A percentile compares a stretch with the other conserved stretches of the same genome.
phyloP scores from a whole-genome alignment of 2,329 filamentous ascomycete species.

The Colletotrichum sp. region DNA sequence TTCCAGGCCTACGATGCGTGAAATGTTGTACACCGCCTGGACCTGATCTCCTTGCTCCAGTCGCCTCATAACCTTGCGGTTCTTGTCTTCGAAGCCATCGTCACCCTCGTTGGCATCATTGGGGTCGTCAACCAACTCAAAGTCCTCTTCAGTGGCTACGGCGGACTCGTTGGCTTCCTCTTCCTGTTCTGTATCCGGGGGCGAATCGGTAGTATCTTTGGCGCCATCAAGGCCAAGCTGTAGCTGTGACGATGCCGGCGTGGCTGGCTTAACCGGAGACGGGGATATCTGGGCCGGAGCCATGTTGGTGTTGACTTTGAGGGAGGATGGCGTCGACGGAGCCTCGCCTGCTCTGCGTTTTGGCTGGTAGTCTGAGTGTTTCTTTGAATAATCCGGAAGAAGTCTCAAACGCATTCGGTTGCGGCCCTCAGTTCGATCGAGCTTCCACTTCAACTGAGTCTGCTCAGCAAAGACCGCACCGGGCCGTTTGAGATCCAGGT shows the following conservation, averaged over 20 bases:
- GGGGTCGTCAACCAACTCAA: conserved; percentile 93
- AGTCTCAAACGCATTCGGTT: conserved; percentile 93
- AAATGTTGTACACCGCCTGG: conserved; percentile 93
- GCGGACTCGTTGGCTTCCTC: conserved; percentile 29
- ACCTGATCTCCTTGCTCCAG: conserved; percentile 90
- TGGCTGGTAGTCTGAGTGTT: conserved; percentile 79
- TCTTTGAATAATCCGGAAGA: conserved; percentile 74
- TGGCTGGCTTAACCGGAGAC: conserved; percentile 25
- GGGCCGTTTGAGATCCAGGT: conserved; percentile 77
- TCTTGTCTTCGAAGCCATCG: conserved; percentile 92
- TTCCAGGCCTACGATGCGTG: conserved; percentile 90
- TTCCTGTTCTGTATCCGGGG: conserved; percentile 28
- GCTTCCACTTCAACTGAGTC: conserved; percentile 77
- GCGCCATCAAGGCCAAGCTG: conserved; percentile 20
- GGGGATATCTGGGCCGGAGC: conserved; percentile 5
- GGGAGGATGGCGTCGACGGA: conserved; percentile 3
- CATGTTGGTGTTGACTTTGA: conserved; percentile 25
- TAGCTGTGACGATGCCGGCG: conserved; percentile 23
- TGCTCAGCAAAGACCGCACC: conserved; percentile 79
- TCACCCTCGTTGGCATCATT: conserved; percentile 78
- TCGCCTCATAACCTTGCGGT: conserved; percentile 95
- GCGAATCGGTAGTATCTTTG: conserved; percentile 12
- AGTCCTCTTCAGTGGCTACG: conserved; percentile 78
- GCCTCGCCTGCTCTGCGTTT: conserved; percentile 64
- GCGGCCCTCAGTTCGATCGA: conserved; percentile 93